These are phyloP conservation scores for Hypoxylon perforatum DNA, from an alignment of 495 filamentous ascomycete genomes.

Conservation along the genomic window DNA sequence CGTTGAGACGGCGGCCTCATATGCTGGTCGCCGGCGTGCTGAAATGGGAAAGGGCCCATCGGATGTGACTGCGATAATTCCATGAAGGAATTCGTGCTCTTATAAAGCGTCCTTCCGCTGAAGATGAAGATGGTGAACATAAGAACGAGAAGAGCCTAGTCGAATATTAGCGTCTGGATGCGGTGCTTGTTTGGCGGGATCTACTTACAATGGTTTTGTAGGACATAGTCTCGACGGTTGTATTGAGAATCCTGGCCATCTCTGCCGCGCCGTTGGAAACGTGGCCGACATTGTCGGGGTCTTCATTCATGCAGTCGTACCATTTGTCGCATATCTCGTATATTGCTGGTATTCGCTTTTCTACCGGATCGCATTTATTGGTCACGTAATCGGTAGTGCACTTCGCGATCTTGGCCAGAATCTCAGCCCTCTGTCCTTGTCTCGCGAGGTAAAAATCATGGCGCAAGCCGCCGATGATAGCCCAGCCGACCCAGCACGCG, in stretches of 20 bases:
- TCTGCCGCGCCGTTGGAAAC: conserved; percentile 55
- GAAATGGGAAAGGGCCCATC: conserved; percentile 43
- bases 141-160: conserved; percentile 65
- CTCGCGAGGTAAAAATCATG: conserved; percentile 79
- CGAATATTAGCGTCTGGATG: conserved; percentile 77
- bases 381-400: conserved; percentile 76
- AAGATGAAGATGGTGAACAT: conserved; percentile 66
- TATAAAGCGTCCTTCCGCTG: conserved; percentile 48
- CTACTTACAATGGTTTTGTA: conserved; percentile 74
- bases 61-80: conserved; percentile 36
- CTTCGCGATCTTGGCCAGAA: conserved; percentile 75
- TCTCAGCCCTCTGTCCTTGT: conserved; percentile 68
- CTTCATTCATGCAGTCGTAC: conserved; percentile 84
- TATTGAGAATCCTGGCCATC: conserved; percentile 59
- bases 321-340: conserved; percentile 78
- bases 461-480: conserved; percentile 75
- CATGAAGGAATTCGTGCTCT: conserved; percentile 38
- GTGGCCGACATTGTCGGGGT: conserved; percentile 53
- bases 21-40: conserved; percentile 45
- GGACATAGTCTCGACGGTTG: conserved; percentile 57
- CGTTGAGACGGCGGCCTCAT: conserved; percentile 43
- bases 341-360: conserved; percentile 75
- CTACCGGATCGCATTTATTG: conserved; percentile 73
- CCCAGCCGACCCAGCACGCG: conserved; percentile 76
- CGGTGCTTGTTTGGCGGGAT: conserved; percentile 72